Evolutionary conservation across 2,329 filamentous ascomycete species (phyloP), one percentile per base, ranked within the genome.

Genomic region (Fusarium verrucosum): DNA sequence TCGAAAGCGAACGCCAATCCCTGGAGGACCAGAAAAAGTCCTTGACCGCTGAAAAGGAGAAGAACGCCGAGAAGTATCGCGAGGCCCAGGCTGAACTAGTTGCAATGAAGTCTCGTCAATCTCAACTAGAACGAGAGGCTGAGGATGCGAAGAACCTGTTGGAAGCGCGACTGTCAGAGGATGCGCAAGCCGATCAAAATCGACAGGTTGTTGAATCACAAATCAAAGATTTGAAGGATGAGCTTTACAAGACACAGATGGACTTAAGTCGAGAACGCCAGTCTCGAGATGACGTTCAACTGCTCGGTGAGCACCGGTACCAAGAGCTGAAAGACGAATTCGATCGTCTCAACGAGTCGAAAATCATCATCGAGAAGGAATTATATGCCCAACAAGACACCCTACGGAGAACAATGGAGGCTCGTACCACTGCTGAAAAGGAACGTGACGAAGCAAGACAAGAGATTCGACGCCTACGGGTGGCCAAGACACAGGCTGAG

Each of bases 361-460:
- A 99, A 77, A 97, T 97, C 71, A 96, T 89, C 42, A 97, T 99
- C 64, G 94, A 99, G 77, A 98, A 97, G 76, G 94, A 98, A 77
- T 89, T 99, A 75, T 98, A 98, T 74, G 90, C 92, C 7, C 94
- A 98, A 73, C 94, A 97, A 76, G 94, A 99, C 73, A 91, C 92
- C 11, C 85, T 97, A 41, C 88, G 95, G 33, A 88, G 94, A 51
- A 92, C 93, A 11, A 92, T 90, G 67, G 93, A 97, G 75, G 90
- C 92, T 42, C 87, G 92, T 28, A 84, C 88, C 7, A 86, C 87
- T 7, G 92, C 92, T 1, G 94, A 99, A 74, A 87, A 90, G 66
- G 92, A 96, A 72, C 91, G 94, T 4, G 95, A 96, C 72, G 92
- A 97, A 51, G 90, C 95, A 38, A 92, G 96, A 56, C 84, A 87